These are phyloP conservation scores for Plasmodium relictum DNA, from an alignment of 169 alveolate species.

Conservation along the genomic window DNA sequence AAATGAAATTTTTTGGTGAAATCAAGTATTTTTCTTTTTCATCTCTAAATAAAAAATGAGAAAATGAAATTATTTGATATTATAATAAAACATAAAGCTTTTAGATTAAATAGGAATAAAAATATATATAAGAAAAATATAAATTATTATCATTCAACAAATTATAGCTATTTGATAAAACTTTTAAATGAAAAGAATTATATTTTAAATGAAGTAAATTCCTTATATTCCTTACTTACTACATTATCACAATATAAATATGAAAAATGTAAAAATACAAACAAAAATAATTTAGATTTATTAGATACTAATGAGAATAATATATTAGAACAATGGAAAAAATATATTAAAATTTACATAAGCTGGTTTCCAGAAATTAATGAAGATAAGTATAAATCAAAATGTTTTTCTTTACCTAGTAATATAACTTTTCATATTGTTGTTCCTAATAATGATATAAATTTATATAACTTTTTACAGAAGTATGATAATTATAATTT, in stretches of 20 bases:
- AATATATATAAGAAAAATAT: constrained; percentile 2
- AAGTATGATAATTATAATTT: constrained; percentile 27
- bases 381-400: constrained; percentile 72
- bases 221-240: constrained; percentile 21
- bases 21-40: no score
- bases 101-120: constrained; percentile 3
- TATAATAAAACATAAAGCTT: constrained; percentile 1
- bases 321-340: constrained; percentile 23
- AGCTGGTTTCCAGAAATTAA: constrained; percentile 75
- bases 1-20: no score
- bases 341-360: constrained; percentile 46
- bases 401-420: constrained; percentile 70
- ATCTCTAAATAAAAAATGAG: no score
- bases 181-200: constrained; percentile 11
- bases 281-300: not conserved
- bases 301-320: not conserved
- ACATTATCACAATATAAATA: constrained; percentile 7
- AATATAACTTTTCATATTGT: constrained; percentile 58
- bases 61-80: constrained; percentile 51
- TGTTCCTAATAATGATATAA: constrained; percentile 10
- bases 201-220: constrained; percentile 17
- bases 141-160: not conserved
- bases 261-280: not conserved
- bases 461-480: not conserved
- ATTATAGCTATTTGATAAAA: constrained; percentile 19